Percentiles rank a stretch among this genome's conserved stretches.
Evolutionary conservation across 179 eudicot species (phyloP).

Genomic region (Nepenthes alata): DNA sequence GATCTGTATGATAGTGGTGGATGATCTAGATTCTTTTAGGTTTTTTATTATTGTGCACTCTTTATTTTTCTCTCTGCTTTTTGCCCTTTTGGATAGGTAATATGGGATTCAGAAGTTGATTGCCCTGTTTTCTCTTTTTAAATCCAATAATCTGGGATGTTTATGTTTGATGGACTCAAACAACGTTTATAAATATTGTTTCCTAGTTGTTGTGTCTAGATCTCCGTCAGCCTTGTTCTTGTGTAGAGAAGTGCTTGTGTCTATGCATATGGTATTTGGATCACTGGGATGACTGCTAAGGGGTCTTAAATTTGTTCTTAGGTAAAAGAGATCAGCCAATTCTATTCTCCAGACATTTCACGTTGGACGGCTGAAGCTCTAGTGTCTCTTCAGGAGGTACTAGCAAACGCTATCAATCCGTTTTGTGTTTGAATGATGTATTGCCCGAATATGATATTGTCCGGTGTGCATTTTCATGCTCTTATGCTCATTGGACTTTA

Average conservation of each 20-base stretch:
- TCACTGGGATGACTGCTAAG: neutral
- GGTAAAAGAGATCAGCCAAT: conserved; percentile 39
- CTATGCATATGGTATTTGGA: neutral
- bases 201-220: neutral
- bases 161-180: neutral
- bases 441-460: neutral
- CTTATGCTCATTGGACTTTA: neutral
- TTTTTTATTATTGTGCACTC: no score
- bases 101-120: neutral
- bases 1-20: no score
- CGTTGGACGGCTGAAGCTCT: conserved; percentile 58
- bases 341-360: conserved; percentile 11
- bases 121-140: neutral
- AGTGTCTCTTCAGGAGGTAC: conserved; percentile 46
- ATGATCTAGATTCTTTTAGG: no score
- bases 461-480: neutral
- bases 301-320: conserved; percentile 4
- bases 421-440: neutral
- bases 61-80: no score
- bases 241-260: neutral
- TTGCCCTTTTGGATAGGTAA: neutral
- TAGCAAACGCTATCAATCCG: neutral
- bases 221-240: neutral
- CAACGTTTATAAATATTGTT: neutral
- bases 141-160: no score